phyloP scores from a whole-genome alignment of 2,329 filamentous ascomycete species.

The Ophiostoma ulmi region DNA sequence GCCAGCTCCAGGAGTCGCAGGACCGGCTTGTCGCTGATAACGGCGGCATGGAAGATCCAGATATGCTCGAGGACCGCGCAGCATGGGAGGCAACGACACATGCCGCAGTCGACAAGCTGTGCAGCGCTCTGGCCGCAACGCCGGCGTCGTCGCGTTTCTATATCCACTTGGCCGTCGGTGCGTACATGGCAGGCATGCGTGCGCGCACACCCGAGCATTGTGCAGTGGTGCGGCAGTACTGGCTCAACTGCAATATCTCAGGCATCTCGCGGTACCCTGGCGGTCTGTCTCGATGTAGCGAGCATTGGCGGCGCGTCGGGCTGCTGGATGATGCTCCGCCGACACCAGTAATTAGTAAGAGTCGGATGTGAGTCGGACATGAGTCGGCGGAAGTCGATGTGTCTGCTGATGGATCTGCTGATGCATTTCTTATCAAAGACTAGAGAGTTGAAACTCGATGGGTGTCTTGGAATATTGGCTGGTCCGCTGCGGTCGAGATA shows the following conservation, averaged over 20 bases:
- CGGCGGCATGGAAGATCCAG: not conserved
- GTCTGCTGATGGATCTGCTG: not conserved
- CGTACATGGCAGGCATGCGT: constrained; percentile 37
- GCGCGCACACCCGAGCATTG: constrained; percentile 35
- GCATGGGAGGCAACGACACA: constrained; percentile 26
- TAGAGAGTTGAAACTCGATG: not conserved
- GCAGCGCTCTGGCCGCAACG: constrained; percentile 34
- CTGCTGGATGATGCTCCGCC: constrained; percentile 13
- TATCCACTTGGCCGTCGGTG: constrained; percentile 38
- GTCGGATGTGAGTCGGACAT: not conserved
- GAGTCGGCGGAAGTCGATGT: not conserved
- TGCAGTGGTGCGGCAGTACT: constrained; percentile 36
- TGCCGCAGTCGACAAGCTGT: constrained; percentile 35
- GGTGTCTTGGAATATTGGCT: not conserved
- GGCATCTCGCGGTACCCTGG: constrained; percentile 37
- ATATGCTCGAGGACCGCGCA: not conserved
- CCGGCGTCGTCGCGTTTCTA: constrained; percentile 37
- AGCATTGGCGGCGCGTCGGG: constrained; percentile 23
- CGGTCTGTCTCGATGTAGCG: constrained; percentile 23
- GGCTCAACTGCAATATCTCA: constrained; percentile 37
- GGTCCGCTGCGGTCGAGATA: not conserved
- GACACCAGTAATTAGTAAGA: not conserved
- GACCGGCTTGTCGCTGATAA: not conserved
- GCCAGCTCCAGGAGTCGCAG: constrained; percentile 16
- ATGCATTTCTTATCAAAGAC: not conserved